Conservation (phyloP, 331 rosid genomes). For the Cydonia oblonga region DNA sequence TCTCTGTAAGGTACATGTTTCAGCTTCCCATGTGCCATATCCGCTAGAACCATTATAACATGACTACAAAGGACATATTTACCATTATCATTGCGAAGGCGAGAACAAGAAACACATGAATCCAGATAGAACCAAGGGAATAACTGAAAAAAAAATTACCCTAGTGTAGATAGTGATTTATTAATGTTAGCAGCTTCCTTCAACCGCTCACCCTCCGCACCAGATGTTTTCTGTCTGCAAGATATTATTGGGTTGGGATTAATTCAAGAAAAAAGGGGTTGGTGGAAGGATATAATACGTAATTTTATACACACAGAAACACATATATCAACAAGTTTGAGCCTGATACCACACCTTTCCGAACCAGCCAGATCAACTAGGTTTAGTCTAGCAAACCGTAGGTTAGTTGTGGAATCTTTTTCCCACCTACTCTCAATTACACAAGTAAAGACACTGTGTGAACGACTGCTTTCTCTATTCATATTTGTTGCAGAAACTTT, state of each 20-base stretch:
- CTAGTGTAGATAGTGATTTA: conserved; percentile 87
- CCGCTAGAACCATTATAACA: conserved; percentile 90
- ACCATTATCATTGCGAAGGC: not conserved
- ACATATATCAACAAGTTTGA: conserved; percentile 3
- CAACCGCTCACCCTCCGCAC: conserved; percentile 97
- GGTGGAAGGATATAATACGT: not conserved
- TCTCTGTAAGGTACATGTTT: conserved; percentile 94
- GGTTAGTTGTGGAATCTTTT: conserved; percentile 77
- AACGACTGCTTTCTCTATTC: conserved; percentile 98
- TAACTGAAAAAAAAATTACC: conserved; percentile 29
- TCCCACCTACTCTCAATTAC: conserved; percentile 97
- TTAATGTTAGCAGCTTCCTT: conserved; percentile 96
- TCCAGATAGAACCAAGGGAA: not conserved
- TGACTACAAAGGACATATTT: conserved; percentile 46
- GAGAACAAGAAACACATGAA: not conserved
- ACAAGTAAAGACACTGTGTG: conserved; percentile 94
- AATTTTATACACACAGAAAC: not conserved
- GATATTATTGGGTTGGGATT: conserved; percentile 7
- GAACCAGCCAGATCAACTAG: conserved; percentile 98
- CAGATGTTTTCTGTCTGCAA: conserved; percentile 88
- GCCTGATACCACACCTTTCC: conserved; percentile 50
- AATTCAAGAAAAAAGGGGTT: not conserved
- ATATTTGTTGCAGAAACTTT: conserved; percentile 95
- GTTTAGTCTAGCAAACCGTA: conserved; percentile 85
- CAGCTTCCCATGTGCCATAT: conserved; percentile 86